Evolutionary conservation across 2,329 filamentous ascomycete species (phyloP), one percentile per base, ranked within the genome.

Genomic region (Verticillium nonalfalfae): DNA sequence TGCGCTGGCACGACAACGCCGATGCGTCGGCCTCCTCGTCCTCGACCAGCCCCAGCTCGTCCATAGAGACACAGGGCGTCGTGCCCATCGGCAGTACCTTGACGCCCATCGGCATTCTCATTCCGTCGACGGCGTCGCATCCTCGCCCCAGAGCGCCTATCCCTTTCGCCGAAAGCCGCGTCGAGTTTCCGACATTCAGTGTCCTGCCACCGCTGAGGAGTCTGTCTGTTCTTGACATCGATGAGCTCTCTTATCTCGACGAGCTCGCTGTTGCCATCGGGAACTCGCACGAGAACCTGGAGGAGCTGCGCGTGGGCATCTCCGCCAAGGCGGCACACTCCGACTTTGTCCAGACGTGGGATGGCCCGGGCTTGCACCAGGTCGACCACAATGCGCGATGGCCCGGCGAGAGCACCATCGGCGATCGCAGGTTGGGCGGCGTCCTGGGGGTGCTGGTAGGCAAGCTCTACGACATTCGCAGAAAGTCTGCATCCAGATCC

Each of bases 171-270:
- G 80, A 84, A 61, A 81, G 79, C 66, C 80, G 83, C 59, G 87
- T 92, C 33, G 90, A 94, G 73, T 89, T 90, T 67, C 91, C 91
- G 1, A 92, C 89, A 1, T 90, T 95, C 68, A 94, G 90, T 55
- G 85, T 91, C 10, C 78, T 96, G 7, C 90, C 90, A 10, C 82
- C 90, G 0, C 74, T 95, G 59, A 90, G 87, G 72, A 91, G 88
- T 66, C 73, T 95, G 62, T 90, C 85, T 58, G 91, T 93, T 1
- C 78, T 95, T 52, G 89, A 95, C 67, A 90, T 95, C 63, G 91
- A 95, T 68, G 90, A 94, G 70, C 75, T 91, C n/a, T 83, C 88
- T 34, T 95, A 95, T 71, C 75, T 94, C 40, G 90, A 94, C 69
- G 91, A 95, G 74, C 89, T 95, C 84, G 88, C 89, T 60, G 79